Conservation (phyloP, 1,139 yeast species). For the Geotrichum restrictum region DNA sequence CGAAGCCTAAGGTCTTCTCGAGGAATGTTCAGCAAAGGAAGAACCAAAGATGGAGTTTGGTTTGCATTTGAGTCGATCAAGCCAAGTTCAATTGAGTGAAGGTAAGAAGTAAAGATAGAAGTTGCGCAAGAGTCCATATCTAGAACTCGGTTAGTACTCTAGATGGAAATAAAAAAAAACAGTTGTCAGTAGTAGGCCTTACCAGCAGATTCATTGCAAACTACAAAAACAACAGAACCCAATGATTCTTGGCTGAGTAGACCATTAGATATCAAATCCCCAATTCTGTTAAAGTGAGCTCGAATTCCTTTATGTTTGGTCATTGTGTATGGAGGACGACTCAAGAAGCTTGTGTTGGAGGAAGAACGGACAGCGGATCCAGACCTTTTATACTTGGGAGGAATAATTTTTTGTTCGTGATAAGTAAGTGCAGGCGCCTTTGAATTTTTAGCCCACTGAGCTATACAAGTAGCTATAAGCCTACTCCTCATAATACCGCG, state of each 20-base stretch:
- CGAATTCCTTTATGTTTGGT: constrained; percentile 12
- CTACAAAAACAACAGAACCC: constrained; percentile 44
- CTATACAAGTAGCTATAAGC: no score
- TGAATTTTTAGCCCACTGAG: no score
- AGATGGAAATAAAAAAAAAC: background rate
- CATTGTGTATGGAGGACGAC: no score
- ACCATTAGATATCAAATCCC: constrained; percentile 10
- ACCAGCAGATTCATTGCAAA: constrained; percentile 78
- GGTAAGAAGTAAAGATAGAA: constrained; percentile 67
- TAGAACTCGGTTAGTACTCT: background rate
- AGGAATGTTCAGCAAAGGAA: constrained; percentile 75
- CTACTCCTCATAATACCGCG: no score
- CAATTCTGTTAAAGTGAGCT: constrained; percentile 8
- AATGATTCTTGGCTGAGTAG: constrained; percentile 9
- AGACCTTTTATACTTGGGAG: background rate
- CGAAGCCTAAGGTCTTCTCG: constrained; percentile 61
- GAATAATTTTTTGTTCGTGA: background rate
- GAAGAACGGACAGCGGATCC: background rate
- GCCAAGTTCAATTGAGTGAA: constrained; percentile 33
- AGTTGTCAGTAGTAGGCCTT: background rate
- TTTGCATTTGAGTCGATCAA: constrained; percentile 20
- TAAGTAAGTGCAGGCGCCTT: no score
- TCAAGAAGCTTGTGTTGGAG: background rate
- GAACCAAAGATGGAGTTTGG: constrained; percentile 27
- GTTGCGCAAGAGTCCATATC: constrained; percentile 84